A percentile compares a stretch with the other conserved stretches of the same genome.
These are phyloP conservation scores for Raphanus raphanistrum DNA, from an alignment of 345 rosid genomes.

Conservation along the genomic window DNA sequence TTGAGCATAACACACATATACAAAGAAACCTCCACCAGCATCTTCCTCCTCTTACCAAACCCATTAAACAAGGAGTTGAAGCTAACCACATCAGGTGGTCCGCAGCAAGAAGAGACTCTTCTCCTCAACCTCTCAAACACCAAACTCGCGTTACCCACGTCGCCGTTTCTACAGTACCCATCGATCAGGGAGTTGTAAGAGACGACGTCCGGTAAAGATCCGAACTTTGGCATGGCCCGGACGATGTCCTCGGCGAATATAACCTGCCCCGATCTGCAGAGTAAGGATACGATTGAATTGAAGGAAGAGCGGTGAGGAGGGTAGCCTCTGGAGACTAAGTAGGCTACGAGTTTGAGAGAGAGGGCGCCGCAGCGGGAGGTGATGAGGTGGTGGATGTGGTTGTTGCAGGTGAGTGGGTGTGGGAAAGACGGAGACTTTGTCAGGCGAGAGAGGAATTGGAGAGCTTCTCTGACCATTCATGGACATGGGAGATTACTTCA, in stretches of 20 bases:
- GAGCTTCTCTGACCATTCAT: conserved; percentile 43
- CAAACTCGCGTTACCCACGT: conserved; percentile 37
- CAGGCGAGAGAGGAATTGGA: conserved; percentile 39
- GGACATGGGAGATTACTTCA: conserved; percentile 28
- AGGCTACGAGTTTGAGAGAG: conserved; percentile 43
- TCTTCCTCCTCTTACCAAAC: conserved; percentile 41
- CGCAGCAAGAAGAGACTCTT: conserved; percentile 31
- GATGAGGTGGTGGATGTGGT: conserved; percentile 44
- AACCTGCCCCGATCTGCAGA: conserved; percentile 39
- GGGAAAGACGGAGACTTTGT: conserved; percentile 30
- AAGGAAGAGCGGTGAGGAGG: conserved; percentile 50
- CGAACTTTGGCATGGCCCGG: conserved; percentile 35
- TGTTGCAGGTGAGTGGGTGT: conserved; percentile 39
- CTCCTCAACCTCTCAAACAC: conserved; percentile 27
- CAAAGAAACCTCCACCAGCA: conserved; percentile 38
- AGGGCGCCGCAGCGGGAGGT: conserved; percentile 38
- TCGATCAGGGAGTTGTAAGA: conserved; percentile 50
- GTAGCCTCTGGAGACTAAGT: conserved; percentile 45
- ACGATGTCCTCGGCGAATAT: conserved; percentile 41
- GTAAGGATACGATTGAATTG: conserved; percentile 41
- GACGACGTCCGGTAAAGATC: conserved; percentile 43
- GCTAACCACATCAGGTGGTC: conserved; percentile 44
- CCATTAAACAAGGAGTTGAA: conserved; percentile 52
- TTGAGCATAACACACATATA: conserved; percentile 51
- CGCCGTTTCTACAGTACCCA: conserved; percentile 43